Percentiles rank a stretch among this genome's conserved stretches.
Evolutionary conservation across 768 basidiomycete genomes (phyloP).

Genomic region (Boletus subparvulus): DNA sequence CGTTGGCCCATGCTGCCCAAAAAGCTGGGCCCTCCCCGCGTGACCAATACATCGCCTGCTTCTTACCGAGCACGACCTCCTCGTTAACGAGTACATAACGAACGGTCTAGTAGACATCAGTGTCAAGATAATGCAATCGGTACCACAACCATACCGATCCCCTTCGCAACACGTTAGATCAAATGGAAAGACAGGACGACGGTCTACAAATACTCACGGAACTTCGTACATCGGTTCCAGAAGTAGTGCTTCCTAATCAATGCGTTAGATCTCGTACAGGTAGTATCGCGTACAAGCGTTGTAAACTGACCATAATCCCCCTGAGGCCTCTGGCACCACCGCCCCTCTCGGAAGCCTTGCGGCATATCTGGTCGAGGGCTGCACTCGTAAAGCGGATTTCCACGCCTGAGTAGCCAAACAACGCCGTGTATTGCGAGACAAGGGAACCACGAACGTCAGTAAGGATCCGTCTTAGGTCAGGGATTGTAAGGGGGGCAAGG

Average conservation of each 20-base stretch:
- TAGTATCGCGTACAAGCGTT: background rate
- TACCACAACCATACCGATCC: constrained; percentile 56
- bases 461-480: constrained; percentile 86
- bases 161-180: constrained; percentile 32
- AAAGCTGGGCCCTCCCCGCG: constrained; percentile 65
- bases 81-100: constrained; percentile 81
- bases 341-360: constrained; percentile 73
- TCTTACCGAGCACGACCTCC: constrained; percentile 62
- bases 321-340: constrained; percentile 89
- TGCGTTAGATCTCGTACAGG: background rate
- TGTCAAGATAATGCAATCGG: background rate
- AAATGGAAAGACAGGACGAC: background rate
- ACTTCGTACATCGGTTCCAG: constrained; percentile 93
- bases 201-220: constrained; percentile 56
- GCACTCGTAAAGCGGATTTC: constrained; percentile 84
- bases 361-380: constrained; percentile 80
- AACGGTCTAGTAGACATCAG: constrained; percentile 51
- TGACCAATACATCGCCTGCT: constrained; percentile 72
- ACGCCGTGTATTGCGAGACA: constrained; percentile 82
- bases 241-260: constrained; percentile 66
- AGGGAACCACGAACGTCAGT: constrained; percentile 91
- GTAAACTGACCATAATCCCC: constrained; percentile 72
- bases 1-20: constrained; percentile 75
- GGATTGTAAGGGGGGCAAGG: constrained; percentile 71
- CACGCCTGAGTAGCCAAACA: constrained; percentile 81